phyloP scores from a whole-genome alignment of 805 yeast species.

The Lipomyces oligophaga region DNA sequence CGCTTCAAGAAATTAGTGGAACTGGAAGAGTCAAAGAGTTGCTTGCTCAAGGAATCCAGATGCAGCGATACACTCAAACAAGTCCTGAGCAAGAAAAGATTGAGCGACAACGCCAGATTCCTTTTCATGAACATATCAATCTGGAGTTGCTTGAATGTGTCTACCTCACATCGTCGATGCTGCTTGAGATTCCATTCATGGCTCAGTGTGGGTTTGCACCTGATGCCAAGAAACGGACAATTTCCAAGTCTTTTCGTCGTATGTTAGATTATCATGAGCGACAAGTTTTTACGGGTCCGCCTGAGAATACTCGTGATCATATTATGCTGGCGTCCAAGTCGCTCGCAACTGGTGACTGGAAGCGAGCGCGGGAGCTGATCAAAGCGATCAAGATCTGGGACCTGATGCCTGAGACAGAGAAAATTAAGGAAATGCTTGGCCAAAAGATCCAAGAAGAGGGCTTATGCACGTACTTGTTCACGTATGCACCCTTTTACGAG shows the following conservation, averaged over 20 bases:
- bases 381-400: slow-evolving; percentile 81
- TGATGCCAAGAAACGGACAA: slow-evolving; percentile 57
- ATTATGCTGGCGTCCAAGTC: slow-evolving; percentile 89
- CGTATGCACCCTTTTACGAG: slow-evolving; percentile 70
- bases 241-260: slow-evolving; percentile 82
- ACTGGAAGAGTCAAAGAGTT: slow-evolving; percentile 85
- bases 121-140: slow-evolving; percentile 98
- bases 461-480: slow-evolving; percentile 85
- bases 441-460: slow-evolving; percentile 84
- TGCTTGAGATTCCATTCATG: slow-evolving; percentile 87
- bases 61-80: slow-evolving; percentile 53
- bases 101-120: slow-evolving; percentile 79
- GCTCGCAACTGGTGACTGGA: slow-evolving; percentile 88
- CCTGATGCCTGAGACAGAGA: slow-evolving; percentile 64
- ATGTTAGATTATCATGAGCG: slow-evolving; percentile 88
- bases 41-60: slow-evolving; percentile 82
- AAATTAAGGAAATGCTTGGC: slow-evolving; percentile 65
- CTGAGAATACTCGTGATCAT: slow-evolving; percentile 91
- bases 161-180: slow-evolving; percentile 81
- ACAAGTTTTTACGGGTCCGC: slow-evolving; percentile 95
- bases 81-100: slow-evolving; percentile 42
- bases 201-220: slow-evolving; percentile 59
- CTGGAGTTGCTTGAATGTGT: slow-evolving; percentile 91
- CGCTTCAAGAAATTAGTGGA: slow-evolving; percentile 80
- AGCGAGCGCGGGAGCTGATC: slow-evolving; percentile 65